Evolutionary conservation across 257 asterid species (phyloP).

Genomic region (Anisodus acutangulus): DNA sequence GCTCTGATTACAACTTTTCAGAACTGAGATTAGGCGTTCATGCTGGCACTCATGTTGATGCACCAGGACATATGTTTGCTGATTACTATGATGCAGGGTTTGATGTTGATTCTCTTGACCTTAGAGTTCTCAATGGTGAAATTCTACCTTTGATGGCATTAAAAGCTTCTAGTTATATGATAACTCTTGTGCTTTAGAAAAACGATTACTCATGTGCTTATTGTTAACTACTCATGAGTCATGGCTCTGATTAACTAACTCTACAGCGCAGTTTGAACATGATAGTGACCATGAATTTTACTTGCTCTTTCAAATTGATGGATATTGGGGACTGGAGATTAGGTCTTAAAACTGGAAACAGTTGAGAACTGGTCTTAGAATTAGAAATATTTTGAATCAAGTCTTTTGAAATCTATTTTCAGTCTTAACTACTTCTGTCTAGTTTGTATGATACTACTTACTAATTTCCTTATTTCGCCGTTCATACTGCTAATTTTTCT

Average conservation of each 20-base stretch:
- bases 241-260: not conserved
- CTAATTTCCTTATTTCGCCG: not conserved
- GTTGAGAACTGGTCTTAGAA: not conserved
- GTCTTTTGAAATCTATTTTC: not conserved
- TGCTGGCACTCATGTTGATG: conserved; percentile 91
- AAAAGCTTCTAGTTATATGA: not conserved
- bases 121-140: conserved; percentile 68
- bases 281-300: not conserved
- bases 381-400: not conserved
- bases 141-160: not conserved
- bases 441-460: not conserved
- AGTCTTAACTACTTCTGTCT: not conserved
- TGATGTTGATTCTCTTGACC: conserved; percentile 82
- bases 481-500: not conserved
- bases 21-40: conserved; percentile 67
- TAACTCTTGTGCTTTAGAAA: not conserved
- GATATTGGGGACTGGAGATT: not conserved
- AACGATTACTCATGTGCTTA: not conserved
- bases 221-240: not conserved
- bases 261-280: not conserved
- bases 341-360: not conserved
- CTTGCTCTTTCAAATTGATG: not conserved
- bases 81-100: conserved; percentile 67
- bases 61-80: conserved; percentile 80
- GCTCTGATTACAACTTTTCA: conserved; percentile 79